A percentile compares a stretch with the other conserved stretches of the same genome.
Evolutionary conservation across 2,329 filamentous ascomycete species (phyloP).

Genomic region (Plectosphaerella sp.): DNA sequence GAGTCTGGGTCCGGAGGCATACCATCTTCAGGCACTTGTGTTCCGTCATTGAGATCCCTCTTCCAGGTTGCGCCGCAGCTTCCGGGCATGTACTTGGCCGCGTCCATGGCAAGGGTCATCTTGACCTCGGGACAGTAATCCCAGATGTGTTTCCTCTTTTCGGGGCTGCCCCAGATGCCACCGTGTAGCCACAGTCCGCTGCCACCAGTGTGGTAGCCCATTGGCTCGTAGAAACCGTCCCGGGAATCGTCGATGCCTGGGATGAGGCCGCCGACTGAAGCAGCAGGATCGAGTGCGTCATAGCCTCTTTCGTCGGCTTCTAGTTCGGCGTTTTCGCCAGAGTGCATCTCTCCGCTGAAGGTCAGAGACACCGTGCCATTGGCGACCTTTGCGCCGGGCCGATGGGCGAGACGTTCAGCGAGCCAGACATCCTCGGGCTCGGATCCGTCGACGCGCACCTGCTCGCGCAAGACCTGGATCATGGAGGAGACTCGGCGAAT

Average conservation of each 20-base stretch:
- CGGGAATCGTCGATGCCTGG: constrained; percentile 45
- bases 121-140: constrained; percentile 56
- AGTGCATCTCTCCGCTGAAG: constrained; percentile 46
- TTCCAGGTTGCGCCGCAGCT: constrained; percentile 42
- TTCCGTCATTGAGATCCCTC: constrained; percentile 20
- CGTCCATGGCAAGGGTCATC: constrained; percentile 52
- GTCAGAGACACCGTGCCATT: constrained; percentile 43
- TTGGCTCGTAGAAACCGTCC: constrained; percentile 49
- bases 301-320: constrained; percentile 12
- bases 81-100: constrained; percentile 44
- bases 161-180: constrained; percentile 44
- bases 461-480: constrained; percentile 43
- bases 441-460: constrained; percentile 35
- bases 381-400: constrained; percentile 42
- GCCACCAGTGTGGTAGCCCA: constrained; percentile 54
- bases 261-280: constrained; percentile 25
- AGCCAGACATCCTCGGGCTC: constrained; percentile 56
- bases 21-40: constrained; percentile 11
- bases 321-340: constrained; percentile 21
- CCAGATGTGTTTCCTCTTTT: constrained; percentile 45
- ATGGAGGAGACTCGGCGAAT: constrained; percentile 49
- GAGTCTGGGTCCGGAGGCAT: constrained; percentile 14
- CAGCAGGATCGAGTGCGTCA: constrained; percentile 18
- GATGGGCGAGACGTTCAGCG: constrained; percentile 44
- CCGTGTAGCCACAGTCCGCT: constrained; percentile 39